phyloP scores from a whole-genome alignment of 192 early-diverging fungal genomes.

The Podochytrium sp. region DNA sequence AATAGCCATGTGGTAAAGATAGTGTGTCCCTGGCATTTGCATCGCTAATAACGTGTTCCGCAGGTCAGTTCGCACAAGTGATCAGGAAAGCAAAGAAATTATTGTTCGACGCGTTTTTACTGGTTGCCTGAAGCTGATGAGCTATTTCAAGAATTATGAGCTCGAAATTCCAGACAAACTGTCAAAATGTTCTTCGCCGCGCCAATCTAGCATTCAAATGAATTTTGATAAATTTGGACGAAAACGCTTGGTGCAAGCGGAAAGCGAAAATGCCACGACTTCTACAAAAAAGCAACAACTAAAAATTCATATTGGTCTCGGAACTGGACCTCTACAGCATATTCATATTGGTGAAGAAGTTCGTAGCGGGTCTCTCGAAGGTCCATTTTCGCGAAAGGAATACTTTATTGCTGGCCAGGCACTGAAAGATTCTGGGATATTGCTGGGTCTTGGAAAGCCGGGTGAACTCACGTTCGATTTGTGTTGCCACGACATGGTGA shows the following conservation, averaged over 20 bases:
- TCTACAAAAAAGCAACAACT: not conserved
- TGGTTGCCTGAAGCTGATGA: constrained; percentile 4
- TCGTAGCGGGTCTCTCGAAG: not conserved
- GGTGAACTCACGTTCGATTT: constrained; percentile 14
- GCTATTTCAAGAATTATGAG: not conserved
- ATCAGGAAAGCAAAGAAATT: not conserved
- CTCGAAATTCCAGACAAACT: not conserved
- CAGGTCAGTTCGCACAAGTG: not conserved
- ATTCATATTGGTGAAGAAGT: constrained; percentile 22
- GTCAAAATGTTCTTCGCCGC: not conserved
- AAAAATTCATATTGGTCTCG: constrained; percentile 34
- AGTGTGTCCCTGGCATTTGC: not conserved
- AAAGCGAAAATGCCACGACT: not conserved
- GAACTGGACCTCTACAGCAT: not conserved
- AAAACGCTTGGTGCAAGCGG: not conserved
- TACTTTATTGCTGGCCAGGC: constrained; percentile 31
- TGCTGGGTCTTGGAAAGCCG: not conserved
- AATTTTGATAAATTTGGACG: not conserved
- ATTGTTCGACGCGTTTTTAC: not conserved
- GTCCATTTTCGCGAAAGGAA: not conserved
- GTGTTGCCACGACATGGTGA: not conserved
- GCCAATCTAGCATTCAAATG: not conserved
- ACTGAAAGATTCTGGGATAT: not conserved
- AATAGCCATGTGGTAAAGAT: constrained; percentile 11
- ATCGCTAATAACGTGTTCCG: not conserved